Evolutionary conservation across 768 basidiomycete species (phyloP).

Genomic region (Lentinula edodes): DNA sequence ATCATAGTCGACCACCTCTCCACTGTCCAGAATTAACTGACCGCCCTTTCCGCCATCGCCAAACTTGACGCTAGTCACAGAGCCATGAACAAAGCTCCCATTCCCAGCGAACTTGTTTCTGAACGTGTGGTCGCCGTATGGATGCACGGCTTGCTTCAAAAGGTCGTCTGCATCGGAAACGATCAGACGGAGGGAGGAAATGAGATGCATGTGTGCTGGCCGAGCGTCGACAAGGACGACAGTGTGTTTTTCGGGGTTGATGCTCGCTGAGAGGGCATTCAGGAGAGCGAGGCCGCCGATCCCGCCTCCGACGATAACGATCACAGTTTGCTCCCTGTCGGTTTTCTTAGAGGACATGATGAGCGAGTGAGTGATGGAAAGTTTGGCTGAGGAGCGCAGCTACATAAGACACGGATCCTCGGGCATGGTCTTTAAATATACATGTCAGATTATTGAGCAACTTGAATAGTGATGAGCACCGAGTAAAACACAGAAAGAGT

Average conservation of each 20-base stretch:
- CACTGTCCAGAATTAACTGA: conserved; percentile 41
- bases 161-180: conserved; percentile 39
- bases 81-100: conserved; percentile 37
- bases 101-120: conserved; percentile 27
- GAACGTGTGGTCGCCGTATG: conserved; percentile 33
- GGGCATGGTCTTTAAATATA: not conserved
- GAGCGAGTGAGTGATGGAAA: not conserved
- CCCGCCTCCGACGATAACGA: conserved; percentile 57
- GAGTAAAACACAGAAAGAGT: not conserved
- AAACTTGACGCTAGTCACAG: conserved; percentile 25
- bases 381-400: not conserved
- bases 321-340: not conserved
- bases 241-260: conserved; percentile 42
- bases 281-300: conserved; percentile 42
- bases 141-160: conserved; percentile 25
- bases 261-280: conserved; percentile 39
- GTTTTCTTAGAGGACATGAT: not conserved
- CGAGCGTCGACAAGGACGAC: conserved; percentile 51
- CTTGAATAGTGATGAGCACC: not conserved
- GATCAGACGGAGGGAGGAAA: conserved; percentile 47
- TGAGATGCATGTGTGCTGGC: conserved; percentile 44
- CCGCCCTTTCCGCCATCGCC: conserved; percentile 23
- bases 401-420: not conserved
- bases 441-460: not conserved
- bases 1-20: conserved; percentile 47